Percentiles rank a stretch among this genome's conserved stretches.
Conservation (phyloP, 2,329 filamentous ascomycete species). For the Pseudogymnoascus sp. region DNA sequence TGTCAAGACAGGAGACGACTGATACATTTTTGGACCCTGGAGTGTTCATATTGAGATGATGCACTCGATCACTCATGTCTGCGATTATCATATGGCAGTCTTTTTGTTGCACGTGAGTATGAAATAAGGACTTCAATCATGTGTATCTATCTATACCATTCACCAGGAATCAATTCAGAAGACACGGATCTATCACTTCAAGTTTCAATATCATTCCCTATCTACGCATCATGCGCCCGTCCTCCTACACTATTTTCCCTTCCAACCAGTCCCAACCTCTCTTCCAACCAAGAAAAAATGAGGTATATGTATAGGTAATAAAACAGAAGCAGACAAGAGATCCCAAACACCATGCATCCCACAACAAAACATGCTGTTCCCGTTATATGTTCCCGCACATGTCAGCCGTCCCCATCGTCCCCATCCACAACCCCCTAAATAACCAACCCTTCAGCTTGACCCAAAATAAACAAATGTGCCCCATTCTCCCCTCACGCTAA, state of each 20-base stretch:
- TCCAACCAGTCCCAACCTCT: background rate
- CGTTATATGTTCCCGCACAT: background rate
- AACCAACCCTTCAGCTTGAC: too few species aligned
- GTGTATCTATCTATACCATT: too few species aligned
- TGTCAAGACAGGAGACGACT: background rate
- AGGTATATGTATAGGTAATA: background rate
- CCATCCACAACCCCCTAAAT: too few species aligned
- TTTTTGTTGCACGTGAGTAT: too few species aligned
- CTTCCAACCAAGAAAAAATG: background rate
- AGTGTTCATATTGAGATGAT: background rate
- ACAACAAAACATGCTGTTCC: background rate
- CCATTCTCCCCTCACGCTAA: background rate
- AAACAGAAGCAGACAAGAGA: background rate
- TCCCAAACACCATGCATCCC: background rate
- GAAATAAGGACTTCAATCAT: too few species aligned
- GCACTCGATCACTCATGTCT: background rate
- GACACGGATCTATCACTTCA: background rate
- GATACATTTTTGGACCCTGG: background rate
- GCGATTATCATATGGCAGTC: background rate
- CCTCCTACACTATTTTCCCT: background rate
- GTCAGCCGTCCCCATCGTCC: background rate
- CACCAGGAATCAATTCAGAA: background rate
- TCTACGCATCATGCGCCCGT: background rate
- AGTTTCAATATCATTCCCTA: background rate
- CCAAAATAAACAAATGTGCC: too few species aligned